phyloP scores from a whole-genome alignment of 73 alveolate genomes.

The Tetrahymena elliotti region DNA sequence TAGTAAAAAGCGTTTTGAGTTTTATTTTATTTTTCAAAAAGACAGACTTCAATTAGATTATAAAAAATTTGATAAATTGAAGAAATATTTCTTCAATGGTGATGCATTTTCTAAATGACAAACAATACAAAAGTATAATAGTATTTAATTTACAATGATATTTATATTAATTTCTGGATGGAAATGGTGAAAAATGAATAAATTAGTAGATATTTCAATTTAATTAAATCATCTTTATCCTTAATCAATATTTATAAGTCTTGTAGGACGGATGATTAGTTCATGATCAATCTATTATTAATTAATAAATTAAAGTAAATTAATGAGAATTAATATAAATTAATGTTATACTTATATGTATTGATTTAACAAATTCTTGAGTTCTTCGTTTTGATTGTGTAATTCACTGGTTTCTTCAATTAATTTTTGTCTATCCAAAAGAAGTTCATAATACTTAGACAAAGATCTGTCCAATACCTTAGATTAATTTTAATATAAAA shows the following conservation, averaged over 20 bases:
- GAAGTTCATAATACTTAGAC: slow-evolving; percentile 65
- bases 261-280: slow-evolving; percentile 84
- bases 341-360: slow-evolving; percentile 64
- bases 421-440: slow-evolving; percentile 70
- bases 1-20: no score
- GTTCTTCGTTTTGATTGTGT: slow-evolving; percentile 84
- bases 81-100: no score
- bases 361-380: slow-evolving; percentile 72
- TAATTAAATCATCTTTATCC: slow-evolving; percentile 12
- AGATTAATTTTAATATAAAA: neutral
- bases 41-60: no score
- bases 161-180: neutral
- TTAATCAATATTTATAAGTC: slow-evolving; percentile 69
- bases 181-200: neutral
- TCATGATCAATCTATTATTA: slow-evolving; percentile 74
- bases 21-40: no score
- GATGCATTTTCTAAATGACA: neutral
- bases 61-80: no score
- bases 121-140: neutral
- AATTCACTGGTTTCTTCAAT: slow-evolving; percentile 88
- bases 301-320: neutral
- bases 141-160: neutral
- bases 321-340: neutral
- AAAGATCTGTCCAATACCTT: slow-evolving; percentile 57
- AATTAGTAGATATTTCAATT: neutral